A percentile compares a stretch with the other conserved stretches of the same genome.
These are phyloP conservation scores for Saraca asoca DNA, from an alignment of 331 rosid genomes.

Conservation along the genomic window DNA sequence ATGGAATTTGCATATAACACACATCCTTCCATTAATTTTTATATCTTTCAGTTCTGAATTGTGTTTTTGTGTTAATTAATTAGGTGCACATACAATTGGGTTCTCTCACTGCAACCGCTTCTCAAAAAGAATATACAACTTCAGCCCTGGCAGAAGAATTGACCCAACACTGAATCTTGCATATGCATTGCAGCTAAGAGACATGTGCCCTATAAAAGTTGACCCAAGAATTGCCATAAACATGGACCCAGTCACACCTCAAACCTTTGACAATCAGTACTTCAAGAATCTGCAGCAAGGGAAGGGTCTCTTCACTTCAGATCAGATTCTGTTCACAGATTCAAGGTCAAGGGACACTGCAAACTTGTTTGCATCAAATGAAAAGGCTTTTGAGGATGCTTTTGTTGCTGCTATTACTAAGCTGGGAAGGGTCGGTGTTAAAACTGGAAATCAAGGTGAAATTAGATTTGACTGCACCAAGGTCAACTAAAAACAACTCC, in stretches of 20 bases:
- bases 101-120: conserved; percentile 74
- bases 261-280: conserved; percentile 68
- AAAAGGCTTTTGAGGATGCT: conserved; percentile 58
- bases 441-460: conserved; percentile 70
- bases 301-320: conserved; percentile 75
- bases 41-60: background rate
- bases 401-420: conserved; percentile 70
- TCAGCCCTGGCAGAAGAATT: conserved; percentile 48
- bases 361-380: conserved; percentile 62
- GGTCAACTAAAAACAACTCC: conserved; percentile 34
- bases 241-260: conserved; percentile 74
- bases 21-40: too few relatives aligned
- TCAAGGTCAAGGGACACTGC: conserved; percentile 65
- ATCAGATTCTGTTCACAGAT: conserved; percentile 66
- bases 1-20: too few relatives aligned
- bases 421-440: conserved; percentile 75
- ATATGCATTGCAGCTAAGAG: conserved; percentile 58
- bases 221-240: conserved; percentile 66
- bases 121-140: conserved; percentile 57
- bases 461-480: conserved; percentile 56
- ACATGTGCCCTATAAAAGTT: conserved; percentile 57
- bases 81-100: conserved; percentile 85
- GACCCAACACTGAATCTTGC: conserved; percentile 58
- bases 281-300: conserved; percentile 84
- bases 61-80: conserved; percentile 6